Evolutionary conservation across 192 early-diverging fungal genomes (phyloP).

Genomic region (Umbelopsis ramanniana): DNA sequence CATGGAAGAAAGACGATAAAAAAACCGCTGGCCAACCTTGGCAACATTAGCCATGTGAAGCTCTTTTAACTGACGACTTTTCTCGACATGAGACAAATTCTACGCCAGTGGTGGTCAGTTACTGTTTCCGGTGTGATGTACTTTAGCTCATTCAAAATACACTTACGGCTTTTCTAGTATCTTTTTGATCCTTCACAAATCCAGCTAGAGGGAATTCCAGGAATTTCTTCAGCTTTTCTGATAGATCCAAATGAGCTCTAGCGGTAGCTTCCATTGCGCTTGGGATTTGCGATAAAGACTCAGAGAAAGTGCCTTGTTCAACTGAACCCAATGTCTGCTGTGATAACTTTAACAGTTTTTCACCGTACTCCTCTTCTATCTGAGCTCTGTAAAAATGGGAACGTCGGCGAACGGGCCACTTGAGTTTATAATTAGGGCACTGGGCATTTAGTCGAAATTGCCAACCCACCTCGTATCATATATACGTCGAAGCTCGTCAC

Average conservation of each 20-base stretch:
- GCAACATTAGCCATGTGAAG: constrained; percentile 11
- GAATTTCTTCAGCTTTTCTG: constrained; percentile 65
- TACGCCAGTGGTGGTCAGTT: neutral
- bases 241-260: constrained; percentile 67
- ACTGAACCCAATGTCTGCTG: constrained; percentile 25
- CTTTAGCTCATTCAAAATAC: neutral
- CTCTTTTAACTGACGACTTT: constrained; percentile 8
- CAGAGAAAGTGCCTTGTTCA: constrained; percentile 53
- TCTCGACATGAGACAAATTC: constrained; percentile 13
- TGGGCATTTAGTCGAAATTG: neutral
- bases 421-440: no score
- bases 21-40: neutral
- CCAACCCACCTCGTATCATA: constrained; percentile 53
- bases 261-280: constrained; percentile 66
- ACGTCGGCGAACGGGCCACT: neutral
- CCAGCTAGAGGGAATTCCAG: constrained; percentile 60
- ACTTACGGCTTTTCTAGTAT: constrained; percentile 55
- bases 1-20: neutral
- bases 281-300: constrained; percentile 60
- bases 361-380: constrained; percentile 77
- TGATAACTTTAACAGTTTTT: constrained; percentile 54
- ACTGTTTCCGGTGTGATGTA: neutral
- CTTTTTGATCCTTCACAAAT: constrained; percentile 69
- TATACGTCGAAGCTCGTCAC: constrained; percentile 66
- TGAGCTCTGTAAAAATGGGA: constrained; percentile 50